phyloP scores from a whole-genome alignment of 805 yeast genomes.

The Cyberlindnera xylosilytica region DNA sequence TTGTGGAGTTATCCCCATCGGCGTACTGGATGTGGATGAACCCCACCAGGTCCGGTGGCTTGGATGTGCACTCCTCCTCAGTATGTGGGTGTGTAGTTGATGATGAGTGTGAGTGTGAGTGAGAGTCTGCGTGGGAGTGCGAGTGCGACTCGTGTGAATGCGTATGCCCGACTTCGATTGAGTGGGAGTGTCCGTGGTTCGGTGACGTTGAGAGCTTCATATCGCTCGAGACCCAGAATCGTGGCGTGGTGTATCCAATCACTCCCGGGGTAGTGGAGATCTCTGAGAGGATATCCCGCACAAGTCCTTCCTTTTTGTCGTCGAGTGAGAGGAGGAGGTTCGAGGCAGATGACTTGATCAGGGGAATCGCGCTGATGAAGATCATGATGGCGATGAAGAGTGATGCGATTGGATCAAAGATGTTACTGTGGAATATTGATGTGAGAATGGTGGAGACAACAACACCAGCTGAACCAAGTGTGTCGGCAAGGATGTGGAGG shows the following conservation, averaged over 20 bases:
- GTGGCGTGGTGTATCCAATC: slow-evolving; percentile 79
- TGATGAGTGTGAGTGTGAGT: slow-evolving; percentile 10
- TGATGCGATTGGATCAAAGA: slow-evolving; percentile 93
- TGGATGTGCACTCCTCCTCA: slow-evolving; percentile 19
- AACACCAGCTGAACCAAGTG: slow-evolving; percentile 95
- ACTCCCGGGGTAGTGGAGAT: slow-evolving; percentile 73
- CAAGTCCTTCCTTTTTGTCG: slow-evolving; percentile 53
- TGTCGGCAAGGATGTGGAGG: slow-evolving; percentile 90
- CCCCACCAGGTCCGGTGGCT: slow-evolving; percentile 50
- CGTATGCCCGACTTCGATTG: slow-evolving; percentile 7
- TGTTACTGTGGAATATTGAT: slow-evolving; percentile 57
- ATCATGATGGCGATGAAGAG: slow-evolving; percentile 80
- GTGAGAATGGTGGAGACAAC: slow-evolving; percentile 85
- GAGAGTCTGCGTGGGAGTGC: slow-evolving; percentile 4
- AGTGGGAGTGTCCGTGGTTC: slow-evolving; percentile 33
- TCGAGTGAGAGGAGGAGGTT: slow-evolving; percentile 64
- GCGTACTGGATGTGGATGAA: slow-evolving; percentile 75
- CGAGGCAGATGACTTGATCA: slow-evolving; percentile 76
- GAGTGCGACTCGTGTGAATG: slow-evolving; percentile 4
- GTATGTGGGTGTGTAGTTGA: slow-evolving; percentile 2
- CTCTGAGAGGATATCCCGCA: slow-evolving; percentile 66
- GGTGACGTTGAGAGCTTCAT: slow-evolving; percentile 23
- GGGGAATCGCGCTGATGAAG: slow-evolving; percentile 77
- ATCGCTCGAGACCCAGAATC: slow-evolving; percentile 75
- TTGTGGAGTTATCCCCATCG: slow-evolving; percentile 61